Evolutionary conservation across 2,329 filamentous ascomycete species (phyloP), one percentile per base, ranked within the genome.

Genomic region (Elsinoe arachidis): DNA sequence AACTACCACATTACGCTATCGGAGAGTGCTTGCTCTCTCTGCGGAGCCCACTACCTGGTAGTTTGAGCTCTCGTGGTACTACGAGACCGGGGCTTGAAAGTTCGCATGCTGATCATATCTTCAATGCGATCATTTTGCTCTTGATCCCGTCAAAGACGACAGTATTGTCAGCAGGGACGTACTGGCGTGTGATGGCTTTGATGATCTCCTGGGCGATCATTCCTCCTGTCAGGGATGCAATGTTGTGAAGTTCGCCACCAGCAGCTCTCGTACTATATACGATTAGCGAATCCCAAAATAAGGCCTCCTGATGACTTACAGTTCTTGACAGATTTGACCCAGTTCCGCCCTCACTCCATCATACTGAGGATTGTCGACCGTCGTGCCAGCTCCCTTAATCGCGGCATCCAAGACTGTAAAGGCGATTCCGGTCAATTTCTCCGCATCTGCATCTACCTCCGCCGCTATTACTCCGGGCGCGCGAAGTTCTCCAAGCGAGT

Each of bases 191-290:
- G 44, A 92, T 82, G 70, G 83, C 80, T 69, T 99, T 99, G 74
- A 99, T 95, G 61, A 92, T 83, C 74, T 99, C 93, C 72, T 99
- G 95, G n/a, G 92, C 90, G 49, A 95, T 87, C 76, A 99, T 87
- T 2, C 93, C 95, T 30, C 93, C 95, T 1, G 85, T 87, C 57
- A 96, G 74, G 23, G 91, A 86, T 33, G 91, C 87, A 57, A 95
- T 88, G 69, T 96, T 97, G 75, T 99, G 93, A 59, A 99, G 75
- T 70, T 99, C 95, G 56, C 84, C 88, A 26, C 89, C 88, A 49
- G 83, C 84, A 35, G 89, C 87, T 59, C 95, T 83, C 34, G 85
- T 82, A 59, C 83, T 75, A 55, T 1, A 63, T 35, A 15, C 2
- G 10, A 39, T 37, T 26, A 53, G 15, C n/a, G 3, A 51, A 54